A percentile compares a stretch with the other conserved stretches of the same genome.
Conservation (phyloP, 179 eudicot species). For the Corrigiola litoralis region DNA sequence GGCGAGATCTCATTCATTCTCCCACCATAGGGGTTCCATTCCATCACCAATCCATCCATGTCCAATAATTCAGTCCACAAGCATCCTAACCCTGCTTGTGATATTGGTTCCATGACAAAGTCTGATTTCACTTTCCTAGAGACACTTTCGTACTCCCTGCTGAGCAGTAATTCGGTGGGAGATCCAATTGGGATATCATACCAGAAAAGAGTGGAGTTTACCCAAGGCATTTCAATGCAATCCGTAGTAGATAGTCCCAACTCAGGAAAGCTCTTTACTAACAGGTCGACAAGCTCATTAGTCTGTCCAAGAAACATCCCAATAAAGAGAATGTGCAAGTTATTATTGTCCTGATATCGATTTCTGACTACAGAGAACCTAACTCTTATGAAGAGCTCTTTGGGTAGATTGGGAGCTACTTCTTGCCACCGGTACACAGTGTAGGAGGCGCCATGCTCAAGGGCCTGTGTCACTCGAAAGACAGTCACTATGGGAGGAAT, state of each 20-base stretch:
- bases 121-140: constrained; percentile 20
- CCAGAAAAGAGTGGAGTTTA: constrained; percentile 18
- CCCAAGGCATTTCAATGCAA: constrained; percentile 21
- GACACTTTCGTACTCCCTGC: constrained; percentile 9
- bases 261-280: constrained; percentile 7
- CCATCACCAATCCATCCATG: constrained; percentile 20
- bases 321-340: not conserved
- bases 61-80: not conserved
- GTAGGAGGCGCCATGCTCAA: constrained; percentile 6
- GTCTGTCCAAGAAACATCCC: constrained; percentile 14
- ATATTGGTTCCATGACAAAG: constrained; percentile 2
- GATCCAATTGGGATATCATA: not conserved
- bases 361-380: constrained; percentile 4
- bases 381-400: constrained; percentile 9
- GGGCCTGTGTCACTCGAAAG: constrained; percentile 11
- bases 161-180: constrained; percentile 1
- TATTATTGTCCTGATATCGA: constrained; percentile 4
- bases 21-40: constrained; percentile 25
- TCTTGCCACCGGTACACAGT: constrained; percentile 11
- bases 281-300: not conserved
- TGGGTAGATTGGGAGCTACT: constrained; percentile 15
- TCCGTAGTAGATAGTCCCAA: constrained; percentile 1
- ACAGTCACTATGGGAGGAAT: constrained; percentile 15
- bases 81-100: not conserved
- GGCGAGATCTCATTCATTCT: constrained; percentile 17